phyloP scores from a whole-genome alignment of 495 filamentous ascomycete genomes.

The Chaetomium fimeti region DNA sequence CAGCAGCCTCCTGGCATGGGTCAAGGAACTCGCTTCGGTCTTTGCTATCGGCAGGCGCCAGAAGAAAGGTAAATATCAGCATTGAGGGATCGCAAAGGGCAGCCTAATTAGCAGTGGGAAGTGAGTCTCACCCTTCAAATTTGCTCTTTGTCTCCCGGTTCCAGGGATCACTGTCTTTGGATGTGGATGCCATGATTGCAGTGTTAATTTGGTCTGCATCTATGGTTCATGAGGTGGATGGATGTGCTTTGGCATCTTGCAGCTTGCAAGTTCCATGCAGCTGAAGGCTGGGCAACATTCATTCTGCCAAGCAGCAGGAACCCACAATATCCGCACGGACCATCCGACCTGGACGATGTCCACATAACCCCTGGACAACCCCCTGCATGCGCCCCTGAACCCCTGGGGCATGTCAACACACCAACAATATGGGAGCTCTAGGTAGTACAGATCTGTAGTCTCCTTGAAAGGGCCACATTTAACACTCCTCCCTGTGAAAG shows the following conservation, averaged over 20 bases:
- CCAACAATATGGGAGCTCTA: background rate
- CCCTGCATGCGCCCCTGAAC: conserved; percentile 19
- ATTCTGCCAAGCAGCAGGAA: background rate
- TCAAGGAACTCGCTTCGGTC: conserved; percentile 81
- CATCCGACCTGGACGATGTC: background rate
- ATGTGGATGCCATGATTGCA: conserved; percentile 20
- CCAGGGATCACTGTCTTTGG: conserved; percentile 15
- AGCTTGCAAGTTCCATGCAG: too few relatives aligned
- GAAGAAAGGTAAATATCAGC: background rate
- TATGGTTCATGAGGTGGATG: too few relatives aligned
- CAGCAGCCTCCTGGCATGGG: conserved; percentile 93
- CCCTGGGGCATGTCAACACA: conserved; percentile 6
- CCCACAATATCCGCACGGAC: conserved; percentile 17
- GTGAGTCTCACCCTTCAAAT: conserved; percentile 18
- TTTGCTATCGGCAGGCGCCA: conserved; percentile 66
- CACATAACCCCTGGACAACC: background rate
- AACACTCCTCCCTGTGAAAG: background rate
- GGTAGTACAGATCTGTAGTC: too few relatives aligned
- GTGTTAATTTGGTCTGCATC: too few relatives aligned
- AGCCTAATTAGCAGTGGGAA: background rate
- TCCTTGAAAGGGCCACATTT: background rate
- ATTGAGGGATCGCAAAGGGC: background rate
- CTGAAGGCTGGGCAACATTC: too few relatives aligned
- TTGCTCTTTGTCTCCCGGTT: conserved; percentile 21
- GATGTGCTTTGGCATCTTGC: too few relatives aligned